These are phyloP conservation scores for Amanita exitialis DNA, from an alignment of 768 basidiomycete genomes.

Conservation along the genomic window DNA sequence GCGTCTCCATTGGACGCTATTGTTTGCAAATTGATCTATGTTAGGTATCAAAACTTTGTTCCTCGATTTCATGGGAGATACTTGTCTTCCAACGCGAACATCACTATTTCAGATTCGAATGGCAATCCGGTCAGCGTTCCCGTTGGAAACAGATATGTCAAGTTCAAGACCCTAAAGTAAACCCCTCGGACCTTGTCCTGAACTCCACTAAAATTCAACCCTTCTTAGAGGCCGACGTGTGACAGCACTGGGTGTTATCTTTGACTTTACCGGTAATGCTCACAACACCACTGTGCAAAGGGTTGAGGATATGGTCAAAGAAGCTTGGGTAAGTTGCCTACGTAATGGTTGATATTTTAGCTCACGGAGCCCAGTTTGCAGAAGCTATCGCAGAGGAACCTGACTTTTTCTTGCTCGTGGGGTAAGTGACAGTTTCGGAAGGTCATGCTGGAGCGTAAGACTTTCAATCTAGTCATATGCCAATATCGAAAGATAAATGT, in stretches of 20 bases:
- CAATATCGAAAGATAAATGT: conserved; percentile 62
- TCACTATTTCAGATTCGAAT: conserved; percentile 48
- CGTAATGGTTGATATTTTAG: background rate
- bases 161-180: conserved; percentile 68
- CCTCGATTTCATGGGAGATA: conserved; percentile 63
- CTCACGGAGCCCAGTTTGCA: conserved; percentile 39
- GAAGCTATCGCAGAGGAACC: conserved; percentile 75
- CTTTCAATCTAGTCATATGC: conserved; percentile 61
- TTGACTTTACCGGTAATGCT: conserved; percentile 64
- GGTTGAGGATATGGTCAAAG: conserved; percentile 69
- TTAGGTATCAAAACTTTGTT: conserved; percentile 54
- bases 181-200: conserved; percentile 9
- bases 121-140: conserved; percentile 25
- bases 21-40: background rate
- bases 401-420: conserved; percentile 70
- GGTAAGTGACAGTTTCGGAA: conserved; percentile 26
- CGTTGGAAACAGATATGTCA: conserved; percentile 45
- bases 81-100: conserved; percentile 79
- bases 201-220: background rate
- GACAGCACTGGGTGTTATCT: conserved; percentile 75
- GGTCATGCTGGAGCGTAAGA: background rate
- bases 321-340: conserved; percentile 47
- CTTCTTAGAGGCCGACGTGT: conserved; percentile 48
- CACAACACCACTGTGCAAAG: conserved; percentile 66
- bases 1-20: conserved; percentile 6